Percentiles rank a stretch among this genome's conserved stretches.
These are phyloP conservation scores for Sarocladium strictum DNA, from an alignment of 2,329 filamentous ascomycete genomes.

Conservation along the genomic window DNA sequence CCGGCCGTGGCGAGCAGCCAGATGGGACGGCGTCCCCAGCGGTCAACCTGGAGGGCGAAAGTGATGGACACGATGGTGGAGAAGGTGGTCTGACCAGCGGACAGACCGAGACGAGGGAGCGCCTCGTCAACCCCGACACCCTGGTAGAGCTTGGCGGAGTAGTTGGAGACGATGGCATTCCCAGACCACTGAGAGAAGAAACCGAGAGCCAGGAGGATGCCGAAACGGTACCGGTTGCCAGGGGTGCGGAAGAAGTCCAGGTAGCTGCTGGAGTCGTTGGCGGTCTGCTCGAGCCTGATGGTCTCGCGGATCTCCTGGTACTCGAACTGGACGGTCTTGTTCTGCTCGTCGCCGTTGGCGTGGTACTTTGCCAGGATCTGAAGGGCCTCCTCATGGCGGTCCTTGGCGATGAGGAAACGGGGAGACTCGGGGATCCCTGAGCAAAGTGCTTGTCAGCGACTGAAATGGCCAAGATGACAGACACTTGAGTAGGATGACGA, in stretches of 20 bases:
- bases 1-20: constrained; percentile 38
- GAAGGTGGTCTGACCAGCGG: constrained; percentile 48
- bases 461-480: not conserved
- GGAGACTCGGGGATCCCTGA: constrained; percentile 56
- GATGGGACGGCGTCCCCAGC: constrained; percentile 40
- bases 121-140: constrained; percentile 49
- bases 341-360: constrained; percentile 49
- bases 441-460: not conserved
- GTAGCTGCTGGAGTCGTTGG: constrained; percentile 43
- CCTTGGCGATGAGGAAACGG: constrained; percentile 58
- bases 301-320: constrained; percentile 59
- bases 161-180: constrained; percentile 59
- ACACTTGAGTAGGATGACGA: not conserved
- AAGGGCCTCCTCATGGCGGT: constrained; percentile 32
- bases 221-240: constrained; percentile 57
- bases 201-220: constrained; percentile 55
- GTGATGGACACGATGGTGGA: constrained; percentile 47
- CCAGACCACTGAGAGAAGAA: constrained; percentile 61
- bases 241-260: constrained; percentile 53
- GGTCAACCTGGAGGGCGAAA: constrained; percentile 35
- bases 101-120: constrained; percentile 41
- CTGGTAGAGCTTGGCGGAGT: constrained; percentile 52
- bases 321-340: constrained; percentile 56
- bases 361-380: constrained; percentile 57
- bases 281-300: constrained; percentile 48